Evolutionary conservation across 1,284 basidiomycete species (phyloP), one percentile per base, ranked within the genome.

Genomic region (Ceratobasidium sp.): DNA sequence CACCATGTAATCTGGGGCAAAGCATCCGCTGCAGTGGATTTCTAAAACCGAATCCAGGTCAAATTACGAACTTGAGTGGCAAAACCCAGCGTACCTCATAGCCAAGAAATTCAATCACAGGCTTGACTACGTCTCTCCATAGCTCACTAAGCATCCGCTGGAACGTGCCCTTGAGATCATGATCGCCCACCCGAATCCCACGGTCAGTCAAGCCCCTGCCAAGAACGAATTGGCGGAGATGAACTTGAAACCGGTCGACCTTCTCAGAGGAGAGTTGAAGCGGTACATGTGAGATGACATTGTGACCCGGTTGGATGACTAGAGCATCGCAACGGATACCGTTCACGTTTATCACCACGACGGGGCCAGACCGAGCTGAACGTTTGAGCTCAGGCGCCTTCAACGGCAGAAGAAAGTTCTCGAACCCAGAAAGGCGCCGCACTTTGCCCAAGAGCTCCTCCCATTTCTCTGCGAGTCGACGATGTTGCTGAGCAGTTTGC

Each of bases 391-490:
- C 19, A 4, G 14, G 17, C 5, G 15, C 5, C 19, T 54, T 54
- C 9, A 17, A 29, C 17, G 53, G 53, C 2, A 2, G 9, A 5
- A 54, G 22, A 19, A 54, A 15, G 15, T 54, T 9, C 22, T 24
- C 9, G 2, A 54, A 29, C 17, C 53, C 53, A 29, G 53, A 29
- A 6, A 54, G 22, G 8, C 4, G 53, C 31, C 53, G 53, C 9
- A 29, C 63, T 50, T 60, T 24, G 2, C 29, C 27, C 3, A 76
- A 33, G 2, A 76, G 44, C 9, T 54, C 2, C n/a, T 76, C 75
- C 71, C 75, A 66, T 22, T 64, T 27, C 27, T 60, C 56, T 9
- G 64, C 73, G 0, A 76, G 64, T 2, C 54, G 54, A 17, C 54
- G 71, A n/a, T 57, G 57, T 8, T 48, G 33, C 56, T 74, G 71